Evolutionary conservation across 1,284 basidiomycete species (phyloP).

Genomic region (Acaromyces ingoldii): DNA sequence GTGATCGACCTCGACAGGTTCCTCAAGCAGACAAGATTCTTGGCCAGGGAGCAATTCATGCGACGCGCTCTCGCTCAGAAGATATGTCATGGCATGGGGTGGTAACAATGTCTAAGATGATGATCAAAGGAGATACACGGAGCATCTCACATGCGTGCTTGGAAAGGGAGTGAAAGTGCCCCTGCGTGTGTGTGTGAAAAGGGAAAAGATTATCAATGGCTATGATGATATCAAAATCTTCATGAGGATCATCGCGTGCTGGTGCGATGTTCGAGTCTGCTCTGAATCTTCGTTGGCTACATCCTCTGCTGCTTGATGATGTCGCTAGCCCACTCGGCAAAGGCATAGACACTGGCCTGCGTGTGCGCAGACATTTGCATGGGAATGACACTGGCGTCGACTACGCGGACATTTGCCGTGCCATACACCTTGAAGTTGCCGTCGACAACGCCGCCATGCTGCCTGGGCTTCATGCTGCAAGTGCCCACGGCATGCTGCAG

Average conservation of each 20-base stretch:
- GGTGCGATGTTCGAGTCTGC: too few relatives aligned
- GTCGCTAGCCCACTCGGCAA: conserved; percentile 32
- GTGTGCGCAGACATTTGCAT: conserved; percentile 33
- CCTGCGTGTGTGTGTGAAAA: too few relatives aligned
- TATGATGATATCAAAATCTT: too few relatives aligned
- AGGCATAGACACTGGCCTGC: conserved; percentile 26
- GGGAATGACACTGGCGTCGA: conserved; percentile 35
- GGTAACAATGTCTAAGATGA: too few relatives aligned
- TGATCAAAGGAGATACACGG: too few relatives aligned
- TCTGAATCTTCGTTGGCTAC: too few relatives aligned
- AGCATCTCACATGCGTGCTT: too few relatives aligned
- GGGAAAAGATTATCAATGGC: too few relatives aligned
- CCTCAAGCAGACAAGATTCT: conserved; percentile 45
- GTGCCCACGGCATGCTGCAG: conserved; percentile 60
- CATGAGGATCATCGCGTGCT: too few relatives aligned
- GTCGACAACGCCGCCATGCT: conserved; percentile 58
- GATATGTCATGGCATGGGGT: conserved; percentile 39
- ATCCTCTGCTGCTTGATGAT: too few relatives aligned
- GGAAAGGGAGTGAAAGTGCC: too few relatives aligned
- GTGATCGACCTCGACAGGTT: conserved; percentile 41
- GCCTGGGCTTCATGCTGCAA: conserved; percentile 61
- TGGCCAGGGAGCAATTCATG: conserved; percentile 49
- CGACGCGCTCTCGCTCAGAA: conserved; percentile 40
- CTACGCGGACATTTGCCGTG: conserved; percentile 30
- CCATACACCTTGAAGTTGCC: conserved; percentile 49